Percentiles rank a stretch among this genome's conserved stretches.
Evolutionary conservation across 2,329 filamentous ascomycete species (phyloP).

Genomic region (Dactylonectria estremocensis): DNA sequence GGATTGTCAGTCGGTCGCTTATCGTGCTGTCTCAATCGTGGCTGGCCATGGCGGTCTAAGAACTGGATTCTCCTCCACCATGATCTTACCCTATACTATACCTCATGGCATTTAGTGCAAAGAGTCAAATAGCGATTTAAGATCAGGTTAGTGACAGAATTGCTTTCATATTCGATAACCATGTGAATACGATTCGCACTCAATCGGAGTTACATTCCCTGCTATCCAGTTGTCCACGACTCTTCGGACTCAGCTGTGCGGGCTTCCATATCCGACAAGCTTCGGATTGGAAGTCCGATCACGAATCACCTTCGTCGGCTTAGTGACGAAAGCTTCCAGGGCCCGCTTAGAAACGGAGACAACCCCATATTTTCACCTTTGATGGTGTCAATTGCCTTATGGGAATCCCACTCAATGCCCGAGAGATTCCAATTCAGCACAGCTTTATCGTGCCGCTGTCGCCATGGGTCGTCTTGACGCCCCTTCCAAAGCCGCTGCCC

Average conservation of each 20-base stretch:
- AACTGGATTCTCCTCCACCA: too few relatives aligned
- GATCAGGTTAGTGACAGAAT: too few relatives aligned
- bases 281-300: constrained; percentile 8
- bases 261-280: neutral
- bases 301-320: constrained; percentile 1
- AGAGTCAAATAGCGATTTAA: too few relatives aligned
- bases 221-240: neutral
- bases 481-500: constrained; percentile 16
- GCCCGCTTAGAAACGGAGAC: constrained; percentile 21
- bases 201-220: neutral
- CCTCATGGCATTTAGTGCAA: too few relatives aligned
- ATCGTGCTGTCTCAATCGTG: neutral
- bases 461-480: neutral
- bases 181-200: neutral
- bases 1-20: neutral
- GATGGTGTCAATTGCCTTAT: constrained; percentile 23
- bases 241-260: neutral
- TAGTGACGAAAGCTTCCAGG: constrained; percentile 7
- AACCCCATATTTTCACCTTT: constrained; percentile 16
- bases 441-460: neutral
- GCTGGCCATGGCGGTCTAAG: neutral
- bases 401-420: constrained; percentile 16
- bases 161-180: too few relatives aligned
- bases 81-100: neutral
- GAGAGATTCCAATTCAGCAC: constrained; percentile 10